Evolutionary conservation across 2,329 filamentous ascomycete genomes (phyloP), one percentile per base, ranked within the genome.

Genomic region (Teratosphaeria nubilosa): DNA sequence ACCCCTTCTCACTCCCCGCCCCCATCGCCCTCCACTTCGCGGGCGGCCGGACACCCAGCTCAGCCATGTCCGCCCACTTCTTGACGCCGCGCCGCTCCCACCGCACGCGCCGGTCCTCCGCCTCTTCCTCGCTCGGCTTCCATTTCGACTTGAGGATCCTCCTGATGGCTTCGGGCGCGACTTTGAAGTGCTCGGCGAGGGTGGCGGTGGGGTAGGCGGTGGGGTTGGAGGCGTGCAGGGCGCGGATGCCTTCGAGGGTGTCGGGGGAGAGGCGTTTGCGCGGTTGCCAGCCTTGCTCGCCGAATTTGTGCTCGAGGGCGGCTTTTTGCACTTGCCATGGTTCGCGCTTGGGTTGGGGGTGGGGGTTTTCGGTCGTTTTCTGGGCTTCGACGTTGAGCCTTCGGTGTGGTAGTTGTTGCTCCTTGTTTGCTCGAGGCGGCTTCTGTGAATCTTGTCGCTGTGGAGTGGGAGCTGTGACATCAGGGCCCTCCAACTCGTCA

Each of bases 201-300:
- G 84, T 80, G 16, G 80, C 73, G 0, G 88, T 95, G 3, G 86
- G 88, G 75, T 91, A 96, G 58, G 81, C 79, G 2, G 87, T 80
- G 0, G 92, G 90, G 62, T 90, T 86, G 65, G 90, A 85, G 27
- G 81, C 77, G 72, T 96, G 84, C 34, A 99, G 78, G 22, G 88
- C 86, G 50, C 91, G 85, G 65, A 99, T 95, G 50, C 91, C 91
- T n/a, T 88, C 86, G 32, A 96, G 78, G 0, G 91, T 90, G 72
- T 97, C 92, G 0, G 94, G 94, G 0, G 94, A 97, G 10, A 99
- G 80, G 59, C 86, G 86, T 73, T 95, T 96, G 54, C 82, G 81
- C 31, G 94, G 92, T 30, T 81, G 80, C 91, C 92, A 99, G 10
- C 86, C 76, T 45, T 75, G 84, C 7, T 86, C 82, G 1, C 84